Base-by-base conservation (phyloP, 1,139 yeast genomes). In the Trichomonascaceae sp. region DNA sequence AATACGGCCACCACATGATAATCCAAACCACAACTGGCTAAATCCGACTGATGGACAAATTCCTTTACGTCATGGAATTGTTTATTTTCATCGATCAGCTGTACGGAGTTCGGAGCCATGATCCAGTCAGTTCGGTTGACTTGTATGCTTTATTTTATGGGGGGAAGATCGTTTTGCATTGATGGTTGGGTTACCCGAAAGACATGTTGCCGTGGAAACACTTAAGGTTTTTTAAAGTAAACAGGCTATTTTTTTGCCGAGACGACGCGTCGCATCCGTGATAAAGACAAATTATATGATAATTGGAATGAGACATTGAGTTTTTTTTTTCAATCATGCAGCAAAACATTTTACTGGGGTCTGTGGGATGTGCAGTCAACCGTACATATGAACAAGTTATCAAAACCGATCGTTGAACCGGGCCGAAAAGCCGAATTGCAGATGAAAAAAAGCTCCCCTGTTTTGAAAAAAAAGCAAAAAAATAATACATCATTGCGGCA, bases 1-100 rank as follows among this genome's bases (percentile, higher is more conserved):
- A 93, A 93, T 50, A 93, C 99, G 0, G 98, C 86, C 2, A 93
- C 88, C 24, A 93, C 84, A 69, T 93, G 96, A 73, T 91, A 91
- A 63, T 85, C 78, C 58, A 87, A 74, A 0, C 93, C 96, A 24
- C 78, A 77, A 49, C 77, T 76, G 47, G 67, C 68, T 18, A 71
- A 62, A 10, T 73, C 66, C 55, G 64, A 65, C 24, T 61, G 57
- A 44, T 64, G 66, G 56, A 77, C 71, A 70, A 74, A 75, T 13
- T 69, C 66, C n/a, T 69, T 65, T 18, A 57, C 52, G 1, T 62
- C 53, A 56, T 61, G 61, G 77, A 88, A 88, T 45, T 72, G 68
- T 68, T 91, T 90, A 58, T 79, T 70, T 67, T 89, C 96, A 66
- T 88, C 83, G 60, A 91, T 87, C 51, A 91, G 79, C 69, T 91